Base-by-base conservation (phyloP, 108 stramenopile species). In the Pseudonitzschia pungens region DNA sequence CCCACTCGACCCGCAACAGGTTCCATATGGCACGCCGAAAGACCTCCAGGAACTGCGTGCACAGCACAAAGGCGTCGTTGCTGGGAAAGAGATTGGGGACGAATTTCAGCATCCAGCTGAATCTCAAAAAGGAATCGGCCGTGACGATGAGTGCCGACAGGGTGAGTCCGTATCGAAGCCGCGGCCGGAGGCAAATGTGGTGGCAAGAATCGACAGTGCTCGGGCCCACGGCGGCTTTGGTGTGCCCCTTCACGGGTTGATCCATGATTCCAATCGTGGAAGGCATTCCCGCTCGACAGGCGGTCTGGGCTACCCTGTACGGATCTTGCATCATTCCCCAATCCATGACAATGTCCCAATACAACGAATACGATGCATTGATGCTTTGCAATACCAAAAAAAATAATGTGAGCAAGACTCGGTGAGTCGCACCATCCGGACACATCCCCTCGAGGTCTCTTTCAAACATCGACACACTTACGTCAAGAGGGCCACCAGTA, bases 251-350 rank as follows among this genome's bases (percentile, higher is more conserved):
- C 32, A 74, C 78, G 6, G 4, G 4, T 33, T 66, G 58, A 7
- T 32, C 22, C 11, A 57, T 15, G 62, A 70, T 28, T n/a, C 31
- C 11, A 1, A 27, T 65, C 18, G 42, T 41, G 16, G 11, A 42
- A 66, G 50, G 73, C 2, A 48, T 68, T 22, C 75, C 72, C 42
- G 60, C 65, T 18, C 32, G 18, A 73, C 87, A 86, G 4, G 83
- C 77, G 27, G 77, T 72, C 12, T 74, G 69, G 21, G 83, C 85
- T 32, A 87, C 71, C 2, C 76, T 74, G 24, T 66, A 67, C 24
- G 87, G 88, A 77, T 86, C 85, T 63, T 81, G 73, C 90, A 94
- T 89, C 89, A 92, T 90, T 36, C 93, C 93, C 93, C 93, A 94
- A 81, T 94, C 93, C 90, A 90, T 91, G 57, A 89, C 82, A 71